These are phyloP conservation scores for Fusarium sarcochroum DNA, from an alignment of 2,329 filamentous ascomycete species.

Conservation along the genomic window DNA sequence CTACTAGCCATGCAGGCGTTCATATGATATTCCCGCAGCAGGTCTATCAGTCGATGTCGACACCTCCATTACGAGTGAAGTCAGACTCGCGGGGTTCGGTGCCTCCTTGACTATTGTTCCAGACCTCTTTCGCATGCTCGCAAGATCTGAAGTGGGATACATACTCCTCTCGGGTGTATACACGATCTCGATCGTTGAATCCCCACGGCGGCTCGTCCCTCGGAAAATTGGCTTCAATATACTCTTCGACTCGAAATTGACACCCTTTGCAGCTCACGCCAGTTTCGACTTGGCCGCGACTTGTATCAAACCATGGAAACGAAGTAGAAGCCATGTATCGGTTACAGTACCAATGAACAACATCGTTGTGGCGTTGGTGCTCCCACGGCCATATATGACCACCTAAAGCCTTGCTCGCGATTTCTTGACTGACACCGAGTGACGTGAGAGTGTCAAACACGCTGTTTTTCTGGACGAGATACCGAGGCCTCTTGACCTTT, in stretches of 20 bases:
- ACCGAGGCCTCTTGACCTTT: conserved; percentile 16
- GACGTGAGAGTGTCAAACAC: conserved; percentile 1
- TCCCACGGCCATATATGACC: neutral
- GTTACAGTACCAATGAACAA: conserved; percentile 8
- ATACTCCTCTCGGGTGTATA: conserved; percentile 11
- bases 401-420: neutral
- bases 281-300: neutral
- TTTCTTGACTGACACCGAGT: neutral
- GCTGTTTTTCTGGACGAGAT: neutral
- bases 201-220: conserved; percentile 13
- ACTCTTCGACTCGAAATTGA: conserved; percentile 20
- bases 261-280: conserved; percentile 31
- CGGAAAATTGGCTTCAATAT: neutral
- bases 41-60: neutral
- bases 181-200: conserved; percentile 19
- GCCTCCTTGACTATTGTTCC: neutral
- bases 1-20: too few species aligned
- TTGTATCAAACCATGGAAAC: conserved; percentile 18
- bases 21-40: too few species aligned
- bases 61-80: conserved; percentile 9
- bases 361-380: neutral
- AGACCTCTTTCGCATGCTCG: conserved; percentile 6
- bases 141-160: conserved; percentile 15
- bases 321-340: conserved; percentile 23
- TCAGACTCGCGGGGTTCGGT: neutral